Base-by-base conservation (phyloP, 345 rosid species). In the Euclidium syriacum region DNA sequence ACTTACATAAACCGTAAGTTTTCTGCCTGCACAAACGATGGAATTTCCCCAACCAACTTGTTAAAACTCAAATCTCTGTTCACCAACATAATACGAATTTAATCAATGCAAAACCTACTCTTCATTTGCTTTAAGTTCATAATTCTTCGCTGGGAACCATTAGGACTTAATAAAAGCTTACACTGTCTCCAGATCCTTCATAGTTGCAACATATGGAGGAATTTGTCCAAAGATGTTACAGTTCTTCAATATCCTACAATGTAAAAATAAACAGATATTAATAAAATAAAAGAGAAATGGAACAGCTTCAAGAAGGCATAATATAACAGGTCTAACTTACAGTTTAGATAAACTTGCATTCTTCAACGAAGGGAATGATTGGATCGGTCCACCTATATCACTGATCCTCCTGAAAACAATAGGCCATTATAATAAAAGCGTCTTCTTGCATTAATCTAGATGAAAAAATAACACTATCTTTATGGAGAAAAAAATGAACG, bases 31-130 rank as follows among this genome's bases (percentile, higher is more conserved):
- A 71, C 77, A 14, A 64, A 67, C 12, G 67, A 4, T 0, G 88
- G 88, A 62, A 85, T 55, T 43, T 38, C 23, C 53, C 91, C 91
- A 26, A 51, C 43, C 57, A 85, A 68, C 47, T 62, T 81, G 75
- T 85, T 83, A 48, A 83, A 85, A 75, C 86, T 85, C 76, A 83
- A 63, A 75, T 85, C 88, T 76, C 91, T 85, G 62, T 41, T 29
- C 39, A 71, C 60, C 47, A 50, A 40, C 54, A 20, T 20, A 18
- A 33, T 4, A 41, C n/a, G n/a, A 64, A 50, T 27, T n/a, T 25
- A 34, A 64, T 49, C 70, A 57, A 16, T 52, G 32, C 6, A 14
- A 58, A 22, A 26, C 32, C 40, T 25, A 55, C 15, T 44, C 55
- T 34, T 65, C 25, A 19, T 38, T 27, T 57, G 16, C 47, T 52